Conservation (phyloP, 805 yeast genomes). For the Sungouiozyma ichnusensis region DNA sequence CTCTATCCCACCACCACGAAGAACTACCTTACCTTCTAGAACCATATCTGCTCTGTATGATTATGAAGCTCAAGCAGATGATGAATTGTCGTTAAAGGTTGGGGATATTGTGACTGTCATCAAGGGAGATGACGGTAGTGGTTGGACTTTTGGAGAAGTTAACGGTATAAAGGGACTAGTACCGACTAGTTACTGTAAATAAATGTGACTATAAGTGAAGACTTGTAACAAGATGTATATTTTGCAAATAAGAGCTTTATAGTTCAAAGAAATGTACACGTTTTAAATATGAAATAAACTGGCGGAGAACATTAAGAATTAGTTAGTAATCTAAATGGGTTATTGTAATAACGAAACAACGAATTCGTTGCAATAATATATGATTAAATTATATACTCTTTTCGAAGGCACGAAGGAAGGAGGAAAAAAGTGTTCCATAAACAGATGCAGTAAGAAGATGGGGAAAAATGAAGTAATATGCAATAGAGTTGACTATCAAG, state of each 20-base stretch:
- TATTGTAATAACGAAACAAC: neutral
- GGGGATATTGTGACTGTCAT: constrained; percentile 68
- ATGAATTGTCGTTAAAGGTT: constrained; percentile 58
- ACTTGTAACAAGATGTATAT: neutral
- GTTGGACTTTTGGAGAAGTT: constrained; percentile 91
- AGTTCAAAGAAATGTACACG: neutral
- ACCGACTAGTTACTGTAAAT: constrained; percentile 66
- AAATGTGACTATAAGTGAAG: neutral
- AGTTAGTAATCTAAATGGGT: neutral
- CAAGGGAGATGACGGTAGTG: constrained; percentile 66
- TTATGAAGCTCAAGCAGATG: constrained; percentile 67
- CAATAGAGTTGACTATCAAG: neutral
- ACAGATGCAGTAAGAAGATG: constrained; percentile 7
- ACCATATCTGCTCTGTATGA: constrained; percentile 65
- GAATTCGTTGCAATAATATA: neutral
- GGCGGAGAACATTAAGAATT: neutral
- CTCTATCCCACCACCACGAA: constrained; percentile 66
- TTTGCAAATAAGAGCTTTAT: too few species aligned
- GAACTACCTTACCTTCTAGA: constrained; percentile 29
- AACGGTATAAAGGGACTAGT: constrained; percentile 57
- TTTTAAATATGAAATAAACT: neutral
- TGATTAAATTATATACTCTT: neutral
- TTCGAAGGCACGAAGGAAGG: neutral
- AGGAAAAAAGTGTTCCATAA: neutral
- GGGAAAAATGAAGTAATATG: constrained; percentile 1